These are phyloP conservation scores for Boletus tylopilopsis DNA, from an alignment of 768 basidiomycete species.

Conservation along the genomic window DNA sequence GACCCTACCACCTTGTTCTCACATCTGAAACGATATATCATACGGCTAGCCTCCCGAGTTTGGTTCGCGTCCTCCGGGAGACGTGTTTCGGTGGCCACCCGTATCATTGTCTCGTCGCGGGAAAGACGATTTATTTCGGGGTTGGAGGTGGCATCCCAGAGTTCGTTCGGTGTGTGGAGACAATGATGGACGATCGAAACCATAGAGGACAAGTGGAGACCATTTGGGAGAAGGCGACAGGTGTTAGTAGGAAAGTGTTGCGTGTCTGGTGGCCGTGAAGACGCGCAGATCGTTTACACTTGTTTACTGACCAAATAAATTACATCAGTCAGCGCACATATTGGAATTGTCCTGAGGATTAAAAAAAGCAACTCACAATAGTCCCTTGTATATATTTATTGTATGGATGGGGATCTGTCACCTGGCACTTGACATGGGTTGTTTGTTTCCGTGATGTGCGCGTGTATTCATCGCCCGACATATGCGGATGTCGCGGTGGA, in stretches of 20 bases:
- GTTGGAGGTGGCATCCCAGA: constrained; percentile 85
- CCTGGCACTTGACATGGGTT: too few relatives aligned
- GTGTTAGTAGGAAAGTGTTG: constrained; percentile 76
- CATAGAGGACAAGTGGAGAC: constrained; percentile 44
- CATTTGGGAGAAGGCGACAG: constrained; percentile 61
- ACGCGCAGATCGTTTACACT: too few relatives aligned
- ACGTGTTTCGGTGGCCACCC: constrained; percentile 28
- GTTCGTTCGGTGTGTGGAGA: constrained; percentile 54
- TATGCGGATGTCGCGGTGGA: too few relatives aligned
- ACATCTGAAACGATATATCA: constrained; percentile 95
- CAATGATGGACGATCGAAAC: neutral
- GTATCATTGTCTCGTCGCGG: constrained; percentile 71
- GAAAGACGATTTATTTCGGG: constrained; percentile 92
- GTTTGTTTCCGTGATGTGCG: too few relatives aligned
- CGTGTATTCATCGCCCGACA: too few relatives aligned
- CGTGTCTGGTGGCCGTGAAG: constrained; percentile 47
- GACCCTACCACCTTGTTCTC: constrained; percentile 66
- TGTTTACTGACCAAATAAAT: too few relatives aligned
- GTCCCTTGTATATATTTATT: too few relatives aligned
- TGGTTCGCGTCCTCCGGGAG: constrained; percentile 51
- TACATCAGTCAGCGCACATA: too few relatives aligned
- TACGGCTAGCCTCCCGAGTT: constrained; percentile 53
- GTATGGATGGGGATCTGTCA: too few relatives aligned
- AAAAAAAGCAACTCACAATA: too few relatives aligned
- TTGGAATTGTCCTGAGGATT: too few relatives aligned